Percentiles rank a stretch among this genome's conserved stretches.
Conservation (phyloP, 352 stramenopile species). For the Aphanomyces astaci region DNA sequence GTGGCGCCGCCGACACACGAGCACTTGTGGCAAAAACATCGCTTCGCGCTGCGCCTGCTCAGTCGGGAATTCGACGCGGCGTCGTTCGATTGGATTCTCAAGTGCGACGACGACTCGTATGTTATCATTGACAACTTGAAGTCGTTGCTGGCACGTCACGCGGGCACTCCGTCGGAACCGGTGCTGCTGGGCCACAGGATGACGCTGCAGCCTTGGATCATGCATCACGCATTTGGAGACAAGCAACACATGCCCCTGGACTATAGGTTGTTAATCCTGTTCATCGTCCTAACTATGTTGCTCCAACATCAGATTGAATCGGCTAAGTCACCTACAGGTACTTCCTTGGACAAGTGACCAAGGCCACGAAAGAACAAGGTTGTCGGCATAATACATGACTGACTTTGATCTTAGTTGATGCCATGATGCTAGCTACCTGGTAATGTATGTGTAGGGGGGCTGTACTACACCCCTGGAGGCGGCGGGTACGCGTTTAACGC, state of each 20-base stretch:
- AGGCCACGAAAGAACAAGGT: slow-evolving; percentile 36
- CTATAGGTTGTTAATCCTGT: neutral
- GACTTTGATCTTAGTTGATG: neutral
- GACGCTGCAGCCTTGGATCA: slow-evolving; percentile 59
- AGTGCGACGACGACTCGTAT: slow-evolving; percentile 83
- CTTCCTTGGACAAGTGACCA: slow-evolving; percentile 29
- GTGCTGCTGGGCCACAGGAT: slow-evolving; percentile 68
- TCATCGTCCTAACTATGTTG: neutral
- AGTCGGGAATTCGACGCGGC: slow-evolving; percentile 46
- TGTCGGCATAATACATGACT: neutral
- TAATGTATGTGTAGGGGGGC: slow-evolving; percentile 33
- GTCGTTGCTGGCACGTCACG: slow-evolving; percentile 41
- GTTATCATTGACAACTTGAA: slow-evolving; percentile 81
- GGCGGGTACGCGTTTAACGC: slow-evolving; percentile 81
- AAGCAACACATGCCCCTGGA: neutral
- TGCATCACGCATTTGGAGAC: slow-evolving; percentile 8
- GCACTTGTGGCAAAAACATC: slow-evolving; percentile 77
- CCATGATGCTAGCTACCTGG: too few relatives aligned
- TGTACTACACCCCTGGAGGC: slow-evolving; percentile 79
- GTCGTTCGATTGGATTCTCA: slow-evolving; percentile 83
- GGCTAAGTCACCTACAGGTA: slow-evolving; percentile 1
- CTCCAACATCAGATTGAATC: too few relatives aligned
- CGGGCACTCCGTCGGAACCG: slow-evolving; percentile 28
- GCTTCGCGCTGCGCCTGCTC: slow-evolving; percentile 62
- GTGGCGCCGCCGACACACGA: slow-evolving; percentile 57